Base-by-base conservation (phyloP, 495 filamentous ascomycete species). In the Aspergillus kassunensis region DNA sequence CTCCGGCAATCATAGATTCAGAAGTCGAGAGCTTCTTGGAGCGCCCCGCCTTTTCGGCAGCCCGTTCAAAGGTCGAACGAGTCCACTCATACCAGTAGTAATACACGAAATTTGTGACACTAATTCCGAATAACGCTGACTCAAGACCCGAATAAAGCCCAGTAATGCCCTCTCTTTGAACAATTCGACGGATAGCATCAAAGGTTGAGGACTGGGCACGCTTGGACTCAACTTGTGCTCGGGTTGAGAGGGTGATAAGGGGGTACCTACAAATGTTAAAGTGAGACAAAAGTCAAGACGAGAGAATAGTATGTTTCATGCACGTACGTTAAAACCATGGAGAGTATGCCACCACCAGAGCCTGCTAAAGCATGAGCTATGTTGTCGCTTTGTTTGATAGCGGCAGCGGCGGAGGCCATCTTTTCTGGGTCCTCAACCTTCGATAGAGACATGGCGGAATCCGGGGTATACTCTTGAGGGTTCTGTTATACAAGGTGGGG, bases 81-180 rank as follows among this genome's bases (percentile, higher is more conserved):
- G 91, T 92, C 88, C 90, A 97, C 74, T 99, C 93, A 74, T 97
- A 99, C 85, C 93, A 99, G 73, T 99, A 99, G 72, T 99, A 99
- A 72, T 99, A 99, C 19, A 99, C 91, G 59, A 99, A 97, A 71
- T 99, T 99, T 49, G 93, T 99, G 51, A 99, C 85, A 68, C 87
- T 92, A 73, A 97, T 97, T 59, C 95, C 93, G 67, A 99, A 97
- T 4, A 99, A 77, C 8, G 93, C 93, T 19, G 86, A 91, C 59
- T 92, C 86, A 29, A 96, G 78, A 9, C 91, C 91, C 4, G 91
- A 82, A 66, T 93, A 97, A 4, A 99, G 80, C 12, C 95, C 95
- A 0, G 78, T 71, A 23, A 96, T 73, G 41, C 93, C 93, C 70
- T 99, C 95, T 56, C 93, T 84, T 57, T 90, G 83, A 35, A 99